Evolutionary conservation across 139 green algal species (phyloP).

Genomic region (Micromonas pusilla): DNA sequence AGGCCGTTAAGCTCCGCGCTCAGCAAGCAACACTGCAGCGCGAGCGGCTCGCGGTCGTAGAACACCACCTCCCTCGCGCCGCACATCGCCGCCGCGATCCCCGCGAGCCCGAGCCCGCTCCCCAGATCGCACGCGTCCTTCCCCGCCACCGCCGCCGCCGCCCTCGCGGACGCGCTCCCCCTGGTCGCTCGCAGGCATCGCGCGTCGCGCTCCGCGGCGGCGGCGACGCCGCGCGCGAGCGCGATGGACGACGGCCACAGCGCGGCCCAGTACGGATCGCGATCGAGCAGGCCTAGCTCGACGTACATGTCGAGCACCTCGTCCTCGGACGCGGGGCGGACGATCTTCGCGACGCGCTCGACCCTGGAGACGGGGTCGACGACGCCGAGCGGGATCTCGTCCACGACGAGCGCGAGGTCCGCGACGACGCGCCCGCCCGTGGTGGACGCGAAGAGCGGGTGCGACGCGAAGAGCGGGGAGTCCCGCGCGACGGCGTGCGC

Average conservation of each 20-base stretch:
- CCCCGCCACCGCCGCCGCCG: neutral
- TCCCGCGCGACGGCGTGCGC: no score
- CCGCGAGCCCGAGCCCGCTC: slow-evolving; percentile 5
- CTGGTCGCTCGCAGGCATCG: no score
- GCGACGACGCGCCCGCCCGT: neutral
- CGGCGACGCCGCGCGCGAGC: neutral
- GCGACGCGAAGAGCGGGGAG: neutral
- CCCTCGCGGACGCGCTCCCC: no score
- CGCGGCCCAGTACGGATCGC: slow-evolving; percentile 25
- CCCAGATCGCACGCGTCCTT: slow-evolving; percentile 19
- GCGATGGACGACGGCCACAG: slow-evolving; percentile 16
- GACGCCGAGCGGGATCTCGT: neutral
- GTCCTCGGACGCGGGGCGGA: slow-evolving; percentile 7
- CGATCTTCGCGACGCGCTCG: slow-evolving; percentile 1
- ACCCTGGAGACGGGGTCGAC: no score
- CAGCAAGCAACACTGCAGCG: slow-evolving; percentile 63
- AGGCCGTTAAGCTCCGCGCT: slow-evolving; percentile 42
- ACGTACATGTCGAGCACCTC: slow-evolving; percentile 18
- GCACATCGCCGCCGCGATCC: neutral
- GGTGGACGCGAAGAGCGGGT: neutral
- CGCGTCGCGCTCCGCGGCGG: neutral
- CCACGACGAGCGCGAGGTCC: neutral
- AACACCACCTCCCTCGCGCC: slow-evolving; percentile 23
- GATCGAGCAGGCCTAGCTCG: neutral
- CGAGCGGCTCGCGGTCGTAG: slow-evolving; percentile 64